Percentiles rank a stretch among this genome's conserved stretches.
These are phyloP conservation scores for Cytospora leucostoma DNA, from an alignment of 2,329 filamentous ascomycete species.

Conservation along the genomic window DNA sequence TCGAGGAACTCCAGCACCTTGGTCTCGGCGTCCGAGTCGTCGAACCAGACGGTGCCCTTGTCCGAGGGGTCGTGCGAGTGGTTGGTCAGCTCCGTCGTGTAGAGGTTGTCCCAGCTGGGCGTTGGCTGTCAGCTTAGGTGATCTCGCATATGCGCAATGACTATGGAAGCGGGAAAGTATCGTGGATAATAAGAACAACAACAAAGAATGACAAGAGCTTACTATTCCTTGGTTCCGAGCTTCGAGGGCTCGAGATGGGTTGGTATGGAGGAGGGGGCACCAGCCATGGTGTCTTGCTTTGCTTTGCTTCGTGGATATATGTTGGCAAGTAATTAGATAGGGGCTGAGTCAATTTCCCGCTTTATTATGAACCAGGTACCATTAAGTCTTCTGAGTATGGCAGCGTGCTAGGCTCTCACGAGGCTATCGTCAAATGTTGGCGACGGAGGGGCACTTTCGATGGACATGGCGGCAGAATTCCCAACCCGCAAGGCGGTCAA, in stretches of 20 bases:
- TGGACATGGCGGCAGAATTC: slow-evolving; percentile 6
- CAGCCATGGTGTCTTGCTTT: slow-evolving; percentile 12
- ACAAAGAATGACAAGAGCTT: slow-evolving; percentile 38
- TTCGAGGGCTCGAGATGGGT: slow-evolving; percentile 71
- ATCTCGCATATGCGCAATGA: slow-evolving; percentile 15
- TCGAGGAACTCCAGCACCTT: slow-evolving; percentile 74
- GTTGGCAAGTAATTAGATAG: neutral
- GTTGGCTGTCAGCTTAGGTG: slow-evolving; percentile 1
- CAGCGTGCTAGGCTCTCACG: neutral
- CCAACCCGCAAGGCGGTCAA: neutral
- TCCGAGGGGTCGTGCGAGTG: slow-evolving; percentile 71
- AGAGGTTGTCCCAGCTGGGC: slow-evolving; percentile 73
- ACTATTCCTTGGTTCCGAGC: slow-evolving; percentile 92
- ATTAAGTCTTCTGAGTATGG: neutral
- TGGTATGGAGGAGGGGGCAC: slow-evolving; percentile 44
- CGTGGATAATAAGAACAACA: no score
- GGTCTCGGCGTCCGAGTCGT: slow-evolving; percentile 83
- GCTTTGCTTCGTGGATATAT: neutral
- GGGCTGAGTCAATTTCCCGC: neutral
- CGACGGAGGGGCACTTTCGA: slow-evolving; percentile 9
- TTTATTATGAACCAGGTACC: neutral
- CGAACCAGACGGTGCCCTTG: slow-evolving; percentile 94
- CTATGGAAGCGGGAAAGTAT: neutral
- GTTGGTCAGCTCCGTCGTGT: slow-evolving; percentile 70
- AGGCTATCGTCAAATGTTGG: neutral